Base-by-base conservation (phyloP, 495 filamentous ascomycete genomes). In the Parathielavia hyrcaniae region DNA sequence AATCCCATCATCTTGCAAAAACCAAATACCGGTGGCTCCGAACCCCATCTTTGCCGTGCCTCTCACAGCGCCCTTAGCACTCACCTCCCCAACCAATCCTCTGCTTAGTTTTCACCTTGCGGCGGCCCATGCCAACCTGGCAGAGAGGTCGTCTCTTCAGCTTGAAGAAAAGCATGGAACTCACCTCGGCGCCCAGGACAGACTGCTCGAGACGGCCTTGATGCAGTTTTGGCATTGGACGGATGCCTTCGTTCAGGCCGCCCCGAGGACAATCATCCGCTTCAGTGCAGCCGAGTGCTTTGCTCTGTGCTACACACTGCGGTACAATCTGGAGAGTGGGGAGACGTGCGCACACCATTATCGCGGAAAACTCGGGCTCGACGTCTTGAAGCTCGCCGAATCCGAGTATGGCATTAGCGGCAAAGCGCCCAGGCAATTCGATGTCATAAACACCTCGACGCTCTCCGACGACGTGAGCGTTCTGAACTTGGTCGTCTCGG, bases 381-480 rank as follows among this genome's bases (percentile, higher is more conserved):
- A 66, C 6, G 63, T 63, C 9, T 55, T 82, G 4, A 34, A 65
- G 13, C 69, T 83, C 5, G 71, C 75, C 47, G 59, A 64, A 16
- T 54, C 55, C 0, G 75, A 78, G 38, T 81, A 82, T 55, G 60
- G 57, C 20, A 45, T 53, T 12, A 53, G 36, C 13, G 60, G 61
- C 16, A 53, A 54, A 8, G 74, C 73, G 12, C 78, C 79, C 13
- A 55, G 58, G 34, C 47, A 68, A 26, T 85, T 85, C 51, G 71
- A 83, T 57, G 69, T 79, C n/a, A 81, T 86, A 40, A 80, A 86
- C 58, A 83, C 81, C 1, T 82, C 78, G 6, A 79, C 78, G 54
- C 67, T 84, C 8, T 63, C 67, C 19, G 79, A 82, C 58, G 70
- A 80, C 49, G 12, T 78, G 23, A 79, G 79, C 19, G 53, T 68